Base-by-base conservation (phyloP, 345 rosid species). In the Populus nigra region DNA sequence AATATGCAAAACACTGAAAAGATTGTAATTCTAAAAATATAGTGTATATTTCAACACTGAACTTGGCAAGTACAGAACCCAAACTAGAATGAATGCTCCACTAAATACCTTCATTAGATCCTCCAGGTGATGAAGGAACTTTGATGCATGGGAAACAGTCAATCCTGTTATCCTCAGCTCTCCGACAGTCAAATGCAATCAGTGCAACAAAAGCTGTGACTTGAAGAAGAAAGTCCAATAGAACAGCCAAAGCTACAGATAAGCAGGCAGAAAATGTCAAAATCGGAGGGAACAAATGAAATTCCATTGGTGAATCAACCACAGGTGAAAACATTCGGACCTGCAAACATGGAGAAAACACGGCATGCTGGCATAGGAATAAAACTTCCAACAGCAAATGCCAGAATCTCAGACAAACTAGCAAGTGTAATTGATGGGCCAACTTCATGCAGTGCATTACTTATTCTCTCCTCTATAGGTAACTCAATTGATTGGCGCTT, bases 381-480 rank as follows among this genome's bases (percentile, higher is more conserved):
- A 78, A 91, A 95, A 86, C 91, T 91, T 78, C 98, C 99, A 83
- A 95, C 96, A 23, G 99, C 97, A 89, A 93, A 95, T 69, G 97
- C 99, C 79, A 93, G 78, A 78, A 93, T 90, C 82, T 95, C 99
- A 39, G 97, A 87, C 76, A 93, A 83, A 87, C 97, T 95, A 80
- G 99, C 99, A 75, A 95, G 97, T 67, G 99, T 95, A 72, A 93
- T 95, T n/a, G 99, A 95, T 76, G 99, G 99, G 73, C 99, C 99
- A 83, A 92, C 99, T 86, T 93, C 99, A 77, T 90, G 93, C 31
- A 95, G 93, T 63, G 98, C 98, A 78, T 87, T 88, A 88, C 97
- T 93, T 73, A 93, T 85, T 75, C 94, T 79, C 69, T 84, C 90
- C 78, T 94, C 98, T 74, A 94, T 81, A 53, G 91, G 85, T 76